Percentiles rank a stretch among this genome's conserved stretches.
These are phyloP conservation scores for Puccinia triticina DNA, from an alignment of 1,284 basidiomycete genomes.

Conservation along the genomic window DNA sequence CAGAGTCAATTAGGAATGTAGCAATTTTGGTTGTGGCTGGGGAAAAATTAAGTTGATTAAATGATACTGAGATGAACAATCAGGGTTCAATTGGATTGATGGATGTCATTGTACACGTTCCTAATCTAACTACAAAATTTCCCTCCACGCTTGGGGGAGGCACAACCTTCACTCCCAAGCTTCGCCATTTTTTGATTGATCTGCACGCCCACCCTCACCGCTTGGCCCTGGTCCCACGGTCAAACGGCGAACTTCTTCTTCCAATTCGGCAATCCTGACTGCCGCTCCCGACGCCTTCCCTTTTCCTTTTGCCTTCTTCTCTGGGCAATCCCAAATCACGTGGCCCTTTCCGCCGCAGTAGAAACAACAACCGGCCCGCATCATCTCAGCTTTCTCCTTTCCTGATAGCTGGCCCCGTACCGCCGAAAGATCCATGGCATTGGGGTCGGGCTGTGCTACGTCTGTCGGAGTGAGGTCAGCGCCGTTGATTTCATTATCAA, in stretches of 20 bases:
- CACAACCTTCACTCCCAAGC: too few species aligned
- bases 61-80: background rate
- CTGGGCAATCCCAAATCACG: background rate
- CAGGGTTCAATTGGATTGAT: conserved; percentile 7
- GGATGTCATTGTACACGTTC: background rate
- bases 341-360: background rate
- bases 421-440: background rate
- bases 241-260: background rate
- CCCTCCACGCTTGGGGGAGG: too few species aligned
- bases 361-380: background rate
- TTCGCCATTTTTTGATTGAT: too few species aligned
- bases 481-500: conserved; percentile 12
- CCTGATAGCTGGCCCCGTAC: background rate
- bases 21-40: background rate
- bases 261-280: background rate
- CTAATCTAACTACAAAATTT: too few species aligned
- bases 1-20: background rate
- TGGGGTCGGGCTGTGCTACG: too few species aligned
- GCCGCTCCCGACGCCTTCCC: too few species aligned
- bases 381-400: background rate
- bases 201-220: too few species aligned
- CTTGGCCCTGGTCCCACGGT: too few species aligned
- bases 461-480: too few species aligned
- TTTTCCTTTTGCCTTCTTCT: background rate
- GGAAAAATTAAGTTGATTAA: background rate